Conservation (phyloP, 225 moss, liverwort and hornwort genomes). For the Pleurozium schreberi region DNA sequence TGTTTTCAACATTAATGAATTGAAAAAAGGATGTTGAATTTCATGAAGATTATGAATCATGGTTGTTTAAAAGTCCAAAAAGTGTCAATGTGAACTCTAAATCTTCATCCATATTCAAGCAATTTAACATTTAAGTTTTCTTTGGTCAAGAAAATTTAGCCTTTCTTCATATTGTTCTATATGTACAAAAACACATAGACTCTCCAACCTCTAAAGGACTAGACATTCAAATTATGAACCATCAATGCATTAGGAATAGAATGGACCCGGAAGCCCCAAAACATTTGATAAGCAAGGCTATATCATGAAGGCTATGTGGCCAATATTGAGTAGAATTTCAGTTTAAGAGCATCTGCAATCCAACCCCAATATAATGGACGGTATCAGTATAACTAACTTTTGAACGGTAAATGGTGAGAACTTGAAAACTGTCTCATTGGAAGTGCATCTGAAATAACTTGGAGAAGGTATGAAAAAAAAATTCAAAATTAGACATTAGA, state of each 20-base stretch:
- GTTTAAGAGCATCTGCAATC: too few species aligned
- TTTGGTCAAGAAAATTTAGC: not conserved
- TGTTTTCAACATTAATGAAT: not conserved
- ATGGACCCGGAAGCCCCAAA: fast-evolving
- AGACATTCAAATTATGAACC: not conserved
- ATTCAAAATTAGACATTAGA: too few species aligned
- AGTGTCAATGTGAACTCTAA: not conserved
- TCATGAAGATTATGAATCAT: not conserved
- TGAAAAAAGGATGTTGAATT: not conserved
- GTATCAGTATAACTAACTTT: too few species aligned
- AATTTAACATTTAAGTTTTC: not conserved
- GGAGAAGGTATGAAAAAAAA: too few species aligned
- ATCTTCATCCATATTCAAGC: not conserved
- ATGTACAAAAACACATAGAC: too few species aligned
- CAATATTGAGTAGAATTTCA: not conserved
- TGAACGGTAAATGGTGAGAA: too few species aligned
- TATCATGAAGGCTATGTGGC: not conserved
- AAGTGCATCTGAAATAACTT: too few species aligned
- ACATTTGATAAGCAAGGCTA: not conserved
- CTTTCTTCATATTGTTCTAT: not conserved
- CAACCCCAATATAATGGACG: too few species aligned
- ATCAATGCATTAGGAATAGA: not conserved
- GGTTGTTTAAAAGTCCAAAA: not conserved
- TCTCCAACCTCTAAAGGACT: not conserved
- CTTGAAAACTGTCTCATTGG: too few species aligned